A percentile compares a stretch with the other conserved stretches of the same genome.
These are phyloP conservation scores for Boletus patriciae DNA, from an alignment of 768 basidiomycete species.

Conservation along the genomic window DNA sequence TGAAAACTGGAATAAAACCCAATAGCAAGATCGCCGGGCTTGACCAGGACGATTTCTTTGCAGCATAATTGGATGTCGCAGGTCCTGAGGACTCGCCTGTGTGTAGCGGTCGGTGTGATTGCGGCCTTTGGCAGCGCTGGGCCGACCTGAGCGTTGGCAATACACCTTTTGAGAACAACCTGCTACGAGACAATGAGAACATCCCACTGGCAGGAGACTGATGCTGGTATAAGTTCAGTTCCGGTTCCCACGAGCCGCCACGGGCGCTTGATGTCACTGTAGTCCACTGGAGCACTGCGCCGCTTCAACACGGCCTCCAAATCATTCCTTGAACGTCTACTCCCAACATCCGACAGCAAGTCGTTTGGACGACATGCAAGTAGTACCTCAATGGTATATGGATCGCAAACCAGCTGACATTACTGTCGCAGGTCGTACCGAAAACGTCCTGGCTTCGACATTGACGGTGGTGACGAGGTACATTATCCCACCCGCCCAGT, in stretches of 20 bases:
- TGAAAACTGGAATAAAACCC: conserved; percentile 86
- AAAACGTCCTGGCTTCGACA: conserved; percentile 52
- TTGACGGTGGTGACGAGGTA: conserved; percentile 70
- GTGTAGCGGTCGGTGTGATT: conserved; percentile 17
- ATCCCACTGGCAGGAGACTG: conserved; percentile 1
- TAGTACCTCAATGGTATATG: conserved; percentile 6
- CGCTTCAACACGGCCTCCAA: background rate
- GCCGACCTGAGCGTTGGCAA: conserved; percentile 8
- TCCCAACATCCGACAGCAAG: conserved; percentile 2
- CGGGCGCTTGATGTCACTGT: background rate
- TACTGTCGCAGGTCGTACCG: conserved; percentile 31
- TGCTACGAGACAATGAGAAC: conserved; percentile 20
- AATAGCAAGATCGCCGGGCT: conserved; percentile 72
- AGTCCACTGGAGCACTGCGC: conserved; percentile 12
- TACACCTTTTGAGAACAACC: conserved; percentile 6
- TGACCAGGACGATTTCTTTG: conserved; percentile 59
- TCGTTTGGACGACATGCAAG: conserved; percentile 26
- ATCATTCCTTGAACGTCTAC: conserved; percentile 4
- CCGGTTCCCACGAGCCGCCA: conserved; percentile 25
- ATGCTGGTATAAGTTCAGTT: background rate
- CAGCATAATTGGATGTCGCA: conserved; percentile 51
- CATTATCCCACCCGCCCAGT: conserved; percentile 97
- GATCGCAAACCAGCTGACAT: conserved; percentile 10
- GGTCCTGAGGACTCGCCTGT: conserved; percentile 10
- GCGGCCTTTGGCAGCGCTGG: conserved; percentile 5